Conservation (phyloP, 768 basidiomycete genomes). For the Tulasnella sp. region DNA sequence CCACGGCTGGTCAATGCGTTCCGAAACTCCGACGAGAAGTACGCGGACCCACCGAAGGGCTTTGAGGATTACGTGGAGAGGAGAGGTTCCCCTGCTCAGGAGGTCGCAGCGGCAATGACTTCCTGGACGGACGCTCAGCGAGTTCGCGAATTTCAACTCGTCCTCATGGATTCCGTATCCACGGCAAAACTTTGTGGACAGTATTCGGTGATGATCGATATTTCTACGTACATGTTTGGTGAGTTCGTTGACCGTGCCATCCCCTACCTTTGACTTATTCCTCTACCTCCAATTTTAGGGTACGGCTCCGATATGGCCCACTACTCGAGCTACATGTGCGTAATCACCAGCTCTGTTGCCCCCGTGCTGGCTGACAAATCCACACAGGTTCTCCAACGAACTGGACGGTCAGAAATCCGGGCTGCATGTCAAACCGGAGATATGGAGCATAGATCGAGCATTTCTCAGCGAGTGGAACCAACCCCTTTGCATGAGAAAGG, state of each 20-base stretch:
- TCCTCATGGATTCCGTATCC: constrained; percentile 39
- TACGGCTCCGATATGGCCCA: constrained; percentile 39
- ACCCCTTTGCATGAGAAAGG: constrained; percentile 14
- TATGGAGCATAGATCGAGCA: constrained; percentile 24
- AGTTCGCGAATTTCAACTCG: constrained; percentile 33
- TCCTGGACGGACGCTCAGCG: constrained; percentile 21
- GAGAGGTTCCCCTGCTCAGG: constrained; percentile 33
- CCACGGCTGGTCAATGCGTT: constrained; percentile 44
- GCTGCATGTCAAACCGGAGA: constrained; percentile 29
- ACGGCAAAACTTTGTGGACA: constrained; percentile 38
- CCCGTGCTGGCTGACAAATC: background rate
- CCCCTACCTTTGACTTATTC: background rate
- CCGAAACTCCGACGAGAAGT: constrained; percentile 37
- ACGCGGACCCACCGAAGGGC: constrained; percentile 37
- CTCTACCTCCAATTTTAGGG: background rate
- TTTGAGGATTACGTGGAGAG: constrained; percentile 33
- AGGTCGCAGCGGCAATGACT: constrained; percentile 27
- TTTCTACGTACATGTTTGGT: constrained; percentile 40
- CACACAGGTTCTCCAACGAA: constrained; percentile 37
- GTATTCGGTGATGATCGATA: constrained; percentile 43
- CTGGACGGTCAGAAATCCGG: constrained; percentile 56
- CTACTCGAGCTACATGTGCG: constrained; percentile 44
- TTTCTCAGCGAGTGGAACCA: constrained; percentile 11
- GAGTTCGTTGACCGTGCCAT: background rate
- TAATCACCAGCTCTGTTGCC: constrained; percentile 12